Conservation (phyloP, 2,329 filamentous ascomycete species). For the Whalleya microplaca region DNA sequence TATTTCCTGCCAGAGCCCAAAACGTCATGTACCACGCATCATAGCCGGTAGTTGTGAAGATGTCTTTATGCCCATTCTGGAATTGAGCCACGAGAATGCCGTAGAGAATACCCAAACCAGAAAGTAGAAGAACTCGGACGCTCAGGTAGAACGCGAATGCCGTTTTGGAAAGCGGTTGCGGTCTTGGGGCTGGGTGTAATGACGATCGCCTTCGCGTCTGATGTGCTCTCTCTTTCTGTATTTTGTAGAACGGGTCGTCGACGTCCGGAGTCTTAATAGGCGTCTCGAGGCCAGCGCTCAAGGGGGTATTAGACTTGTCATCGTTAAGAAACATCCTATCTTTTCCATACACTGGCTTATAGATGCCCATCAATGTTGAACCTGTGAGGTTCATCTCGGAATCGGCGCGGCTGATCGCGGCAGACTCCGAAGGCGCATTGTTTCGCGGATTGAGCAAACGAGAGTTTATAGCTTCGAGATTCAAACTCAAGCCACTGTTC, state of each 20-base stretch:
- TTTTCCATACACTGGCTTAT: constrained; percentile 66
- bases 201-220: constrained; percentile 43
- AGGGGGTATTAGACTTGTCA: constrained; percentile 67
- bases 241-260: constrained; percentile 32
- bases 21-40: constrained; percentile 72
- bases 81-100: constrained; percentile 80
- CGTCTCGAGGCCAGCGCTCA: constrained; percentile 77
- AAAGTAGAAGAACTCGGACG: constrained; percentile 68
- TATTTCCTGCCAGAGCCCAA: constrained; percentile 82
- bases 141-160: constrained; percentile 53
- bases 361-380: constrained; percentile 90
- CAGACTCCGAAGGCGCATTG: constrained; percentile 30
- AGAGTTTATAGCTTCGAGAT: constrained; percentile 42
- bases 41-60: constrained; percentile 45
- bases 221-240: constrained; percentile 35
- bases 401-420: constrained; percentile 67
- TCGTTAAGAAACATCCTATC: constrained; percentile 43
- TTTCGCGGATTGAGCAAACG: constrained; percentile 33
- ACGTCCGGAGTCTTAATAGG: constrained; percentile 53
- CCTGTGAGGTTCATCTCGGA: constrained; percentile 86
- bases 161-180: constrained; percentile 34
- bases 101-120: constrained; percentile 80
- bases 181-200: constrained; percentile 33
- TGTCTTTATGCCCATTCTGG: constrained; percentile 65
- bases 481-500: constrained; percentile 51